Conservation (phyloP, 1,284 basidiomycete species). For the Boletus mariae region DNA sequence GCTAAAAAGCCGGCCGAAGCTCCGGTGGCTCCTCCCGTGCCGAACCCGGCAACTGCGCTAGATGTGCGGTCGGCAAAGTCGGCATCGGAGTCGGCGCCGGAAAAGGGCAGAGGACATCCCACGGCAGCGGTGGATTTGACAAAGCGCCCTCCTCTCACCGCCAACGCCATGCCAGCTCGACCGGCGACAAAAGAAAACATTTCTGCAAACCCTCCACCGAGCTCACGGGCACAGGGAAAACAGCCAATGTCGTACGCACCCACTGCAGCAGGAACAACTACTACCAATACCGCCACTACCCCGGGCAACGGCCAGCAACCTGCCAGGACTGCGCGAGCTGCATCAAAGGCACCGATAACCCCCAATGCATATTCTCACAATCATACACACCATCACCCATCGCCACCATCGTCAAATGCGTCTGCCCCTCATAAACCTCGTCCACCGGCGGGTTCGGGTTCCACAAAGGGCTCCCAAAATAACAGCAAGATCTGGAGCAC, state of each 20-base stretch:
- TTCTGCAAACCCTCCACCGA: slow-evolving; percentile 47
- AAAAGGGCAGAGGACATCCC: slow-evolving; percentile 37
- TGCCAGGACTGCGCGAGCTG: slow-evolving; percentile 50
- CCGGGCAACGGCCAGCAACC: slow-evolving; percentile 38
- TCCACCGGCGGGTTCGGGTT: slow-evolving; percentile 37
- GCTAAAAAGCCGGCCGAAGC: slow-evolving; percentile 19
- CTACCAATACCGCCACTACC: slow-evolving; percentile 31
- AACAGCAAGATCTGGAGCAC: slow-evolving; percentile 85
- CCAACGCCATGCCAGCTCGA: slow-evolving; percentile 42
- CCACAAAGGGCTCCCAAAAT: slow-evolving; percentile 32
- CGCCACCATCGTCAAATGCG: slow-evolving; percentile 64
- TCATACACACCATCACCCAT: slow-evolving; percentile 62
- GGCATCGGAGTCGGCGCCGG: slow-evolving; percentile 34
- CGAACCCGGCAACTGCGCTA: slow-evolving; percentile 27
- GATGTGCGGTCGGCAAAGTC: slow-evolving; percentile 24
- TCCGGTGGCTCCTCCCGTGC: slow-evolving; percentile 28
- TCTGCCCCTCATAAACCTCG: slow-evolving; percentile 47
- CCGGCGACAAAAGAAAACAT: slow-evolving; percentile 36
- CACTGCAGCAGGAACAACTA: slow-evolving; percentile 28
- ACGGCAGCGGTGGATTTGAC: slow-evolving; percentile 38
- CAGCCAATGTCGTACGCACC: slow-evolving; percentile 65
- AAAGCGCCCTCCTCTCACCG: slow-evolving; percentile 39
- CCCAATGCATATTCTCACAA: slow-evolving; percentile 51
- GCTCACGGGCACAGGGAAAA: slow-evolving; percentile 72
- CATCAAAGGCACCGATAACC: slow-evolving; percentile 65